Base-by-base conservation (phyloP, 2,329 filamentous ascomycete species). In the Cryphonectria parasitica region DNA sequence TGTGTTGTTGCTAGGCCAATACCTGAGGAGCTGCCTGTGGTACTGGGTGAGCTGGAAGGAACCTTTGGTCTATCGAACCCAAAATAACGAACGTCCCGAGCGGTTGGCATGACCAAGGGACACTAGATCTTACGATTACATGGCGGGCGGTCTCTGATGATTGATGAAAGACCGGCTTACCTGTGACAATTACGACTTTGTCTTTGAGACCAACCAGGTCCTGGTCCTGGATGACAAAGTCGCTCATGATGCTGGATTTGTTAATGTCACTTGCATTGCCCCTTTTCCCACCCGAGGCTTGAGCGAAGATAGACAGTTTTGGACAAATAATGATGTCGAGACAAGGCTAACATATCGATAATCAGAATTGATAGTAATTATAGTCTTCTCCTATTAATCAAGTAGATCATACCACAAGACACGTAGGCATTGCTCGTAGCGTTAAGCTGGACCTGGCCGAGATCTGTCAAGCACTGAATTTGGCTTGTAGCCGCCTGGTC, bases 11-110 rank as follows among this genome's bases (percentile, higher is more conserved):
- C 64, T 19, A 66, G 64, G 49, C 64, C 64, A 31, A 66, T 66
- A 34, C 64, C 64, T 10, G 64, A 66, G 49, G 64, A 66, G 45
- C 64, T 45, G 31, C 64, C 64, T 66, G 49, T 22, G 28, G 34
- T 13, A 8, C 3, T 6, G 22, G 17, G 34, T 63, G 6, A 39
- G 60, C 13, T 13, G 60, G 36, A n/a, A 22, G 36, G 25, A 34
- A 34, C 3, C 11, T 13, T 25, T 25, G 49, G n/a, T 25, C 22
- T 4, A 3, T 54, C n/a, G 11, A 5, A n/a, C 25, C 11, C 5
- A 54, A n/a, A 17, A 28, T 34, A n/a, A 11, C 22, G 10, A 41
- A 28, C 36, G 19, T 13, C 34, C 7, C n/a, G 34, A n/a, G 25
- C 41, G 15, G n/a, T 34, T 60, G 49, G n/a, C 49, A 25, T 10